These are phyloP conservation scores for Endoconidiophora polonica DNA, from an alignment of 2,329 filamentous ascomycete genomes.

Conservation along the genomic window DNA sequence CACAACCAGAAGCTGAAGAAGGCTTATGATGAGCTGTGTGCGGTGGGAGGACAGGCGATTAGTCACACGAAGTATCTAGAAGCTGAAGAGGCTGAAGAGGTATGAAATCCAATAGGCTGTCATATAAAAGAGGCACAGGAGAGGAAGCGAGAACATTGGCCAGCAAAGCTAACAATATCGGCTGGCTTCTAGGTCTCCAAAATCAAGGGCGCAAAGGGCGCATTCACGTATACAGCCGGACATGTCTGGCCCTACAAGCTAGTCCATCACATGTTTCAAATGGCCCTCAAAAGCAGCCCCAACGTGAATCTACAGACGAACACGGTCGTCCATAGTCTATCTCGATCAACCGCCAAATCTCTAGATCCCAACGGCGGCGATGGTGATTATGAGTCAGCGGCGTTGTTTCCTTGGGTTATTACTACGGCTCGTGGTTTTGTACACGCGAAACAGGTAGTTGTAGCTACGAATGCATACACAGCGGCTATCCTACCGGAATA, in stretches of 20 bases:
- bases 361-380: too few relatives aligned
- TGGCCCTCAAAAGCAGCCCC: constrained; percentile 1
- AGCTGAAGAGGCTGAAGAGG: background rate
- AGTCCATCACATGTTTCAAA: constrained; percentile 13
- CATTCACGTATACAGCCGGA: constrained; percentile 18
- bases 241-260: constrained; percentile 17
- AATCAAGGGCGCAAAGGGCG: constrained; percentile 22
- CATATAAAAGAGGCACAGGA: background rate
- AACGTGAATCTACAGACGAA: constrained; percentile 16
- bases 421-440: constrained; percentile 15
- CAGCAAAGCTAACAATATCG: background rate
- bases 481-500: constrained; percentile 16
- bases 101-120: background rate
- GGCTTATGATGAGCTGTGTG: constrained; percentile 19
- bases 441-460: constrained; percentile 14
- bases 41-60: constrained; percentile 17
- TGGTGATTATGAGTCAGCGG: too few relatives aligned
- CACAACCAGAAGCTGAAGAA: constrained; percentile 16
- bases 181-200: constrained; percentile 17
- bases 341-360: background rate
- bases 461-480: constrained; percentile 18
- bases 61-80: constrained; percentile 6
- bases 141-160: background rate
- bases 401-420: constrained; percentile 11
- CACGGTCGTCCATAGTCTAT: constrained; percentile 13